Evolutionary conservation across 75 land plant species (phyloP).

Genomic region (Pinus albicaulis): DNA sequence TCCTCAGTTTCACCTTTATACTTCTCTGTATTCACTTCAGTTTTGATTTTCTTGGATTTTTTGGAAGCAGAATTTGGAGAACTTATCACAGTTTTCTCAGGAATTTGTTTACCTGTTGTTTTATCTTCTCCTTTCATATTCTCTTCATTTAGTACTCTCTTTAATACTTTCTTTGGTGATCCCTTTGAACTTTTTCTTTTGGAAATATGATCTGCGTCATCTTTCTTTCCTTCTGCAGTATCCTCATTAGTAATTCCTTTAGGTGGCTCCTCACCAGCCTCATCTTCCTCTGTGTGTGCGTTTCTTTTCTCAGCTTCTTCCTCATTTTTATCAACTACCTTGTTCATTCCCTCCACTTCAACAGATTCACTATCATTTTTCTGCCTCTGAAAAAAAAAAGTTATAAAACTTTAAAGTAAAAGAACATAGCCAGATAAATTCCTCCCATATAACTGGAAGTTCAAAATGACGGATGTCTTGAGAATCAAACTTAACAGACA

Average conservation of each 20-base stretch:
- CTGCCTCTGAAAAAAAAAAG: not conserved
- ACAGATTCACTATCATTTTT: not conserved
- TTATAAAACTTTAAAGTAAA: not conserved
- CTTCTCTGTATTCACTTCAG: not conserved
- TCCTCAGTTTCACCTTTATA: conserved; percentile 1
- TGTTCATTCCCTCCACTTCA: not conserved
- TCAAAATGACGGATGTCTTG: too few species aligned
- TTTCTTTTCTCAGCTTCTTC: not conserved
- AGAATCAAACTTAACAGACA: too few species aligned
- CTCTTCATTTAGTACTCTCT: not conserved
- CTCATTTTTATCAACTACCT: not conserved
- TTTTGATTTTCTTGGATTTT: not conserved
- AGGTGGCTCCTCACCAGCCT: not conserved
- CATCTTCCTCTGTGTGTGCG: not conserved
- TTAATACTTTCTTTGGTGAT: not conserved
- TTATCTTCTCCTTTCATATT: not conserved
- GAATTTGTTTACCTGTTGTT: not conserved
- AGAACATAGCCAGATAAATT: not conserved
- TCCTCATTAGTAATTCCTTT: not conserved
- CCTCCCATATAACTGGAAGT: not conserved
- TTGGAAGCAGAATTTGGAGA: not conserved
- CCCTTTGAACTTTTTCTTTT: not conserved
- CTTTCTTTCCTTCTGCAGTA: not conserved
- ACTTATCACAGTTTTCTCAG: not conserved
- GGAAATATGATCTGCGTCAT: not conserved